Conservation (phyloP, 169 alveolate genomes). For the Condylostoma magnum region DNA sequence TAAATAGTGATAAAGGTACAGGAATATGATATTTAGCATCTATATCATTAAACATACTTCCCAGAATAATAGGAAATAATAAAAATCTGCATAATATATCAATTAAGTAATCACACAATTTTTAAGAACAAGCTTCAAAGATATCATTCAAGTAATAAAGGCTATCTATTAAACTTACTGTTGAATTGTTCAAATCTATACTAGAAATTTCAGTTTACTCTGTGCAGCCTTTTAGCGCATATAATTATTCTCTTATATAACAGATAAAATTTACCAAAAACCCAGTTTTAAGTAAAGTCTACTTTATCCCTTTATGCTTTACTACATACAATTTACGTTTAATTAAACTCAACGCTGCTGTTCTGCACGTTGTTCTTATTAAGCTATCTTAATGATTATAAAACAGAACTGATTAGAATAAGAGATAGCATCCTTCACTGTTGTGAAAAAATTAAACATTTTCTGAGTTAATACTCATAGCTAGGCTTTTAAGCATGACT, state of each 20-base stretch:
- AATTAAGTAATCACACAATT: background rate
- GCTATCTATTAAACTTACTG: background rate
- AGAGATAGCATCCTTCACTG: conserved; percentile 26
- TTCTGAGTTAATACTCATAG: conserved; percentile 36
- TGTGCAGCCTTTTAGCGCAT: background rate
- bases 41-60: background rate
- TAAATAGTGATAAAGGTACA: background rate
- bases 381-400: conserved; percentile 39
- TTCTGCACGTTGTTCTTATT: conserved; percentile 47
- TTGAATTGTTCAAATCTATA: background rate
- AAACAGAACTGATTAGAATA: conserved; percentile 35
- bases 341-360: conserved; percentile 37
- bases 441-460: conserved; percentile 18
- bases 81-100: background rate
- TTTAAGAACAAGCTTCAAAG: background rate
- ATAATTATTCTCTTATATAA: background rate
- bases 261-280: background rate
- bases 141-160: conserved; percentile 13
- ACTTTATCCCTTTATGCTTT: background rate
- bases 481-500: conserved; percentile 33
- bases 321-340: conserved; percentile 27
- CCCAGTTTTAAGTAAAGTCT: background rate
- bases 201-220: background rate
- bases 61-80: conserved; percentile 2
- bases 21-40: background rate